Evolutionary conservation across 768 basidiomycete species (phyloP), one percentile per base, ranked within the genome.

Genomic region (Chalciporus chontae): DNA sequence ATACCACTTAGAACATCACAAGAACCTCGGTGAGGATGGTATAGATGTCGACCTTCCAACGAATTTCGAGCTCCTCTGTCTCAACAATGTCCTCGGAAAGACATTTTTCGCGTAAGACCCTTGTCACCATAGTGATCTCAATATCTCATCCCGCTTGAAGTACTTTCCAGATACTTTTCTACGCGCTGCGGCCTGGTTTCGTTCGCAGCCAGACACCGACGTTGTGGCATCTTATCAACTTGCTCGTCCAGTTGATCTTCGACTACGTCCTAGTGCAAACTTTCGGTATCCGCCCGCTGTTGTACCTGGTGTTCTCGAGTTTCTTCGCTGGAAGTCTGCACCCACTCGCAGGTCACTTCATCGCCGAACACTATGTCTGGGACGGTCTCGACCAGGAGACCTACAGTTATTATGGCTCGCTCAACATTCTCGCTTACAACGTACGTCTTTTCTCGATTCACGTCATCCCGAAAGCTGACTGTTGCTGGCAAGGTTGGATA

Each of bases 251-350:
- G 62, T 68, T 95, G 45, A 43, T 72, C 38, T 87, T 94, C 66
- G 83, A 98, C 73, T 81, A 74, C 55, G 36, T 82, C 51, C 73
- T 97, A 44, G 76, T 88, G 55, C 64, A 65, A 42, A 59, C 71
- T 13, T 68, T 76, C 17, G 78, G 78, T 18, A 32, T 61, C 31
- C 60, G 62, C 27, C 79, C 87, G 1, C 61, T 94, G 34, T 69
- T 91, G 38, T 98, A 98, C 72, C 75, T 98, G 58, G 62, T 97
- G 55, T 77, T 88, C 68, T 87, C 84, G 54, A 90, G 87, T 65
- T 97, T 98, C 80, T 94, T 97, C 62, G 96, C 96, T 11, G 95
- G 96, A 0, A 93, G 90, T 61, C 67, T 97, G 36, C 96, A 99
- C 58, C 96, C 96, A 2, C 90, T 89, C 60, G 95, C 94, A 0